A percentile compares a stretch with the other conserved stretches of the same genome.
Conservation (phyloP, 1,284 basidiomycete species). For the Tilletiopsis washingtonensis region DNA sequence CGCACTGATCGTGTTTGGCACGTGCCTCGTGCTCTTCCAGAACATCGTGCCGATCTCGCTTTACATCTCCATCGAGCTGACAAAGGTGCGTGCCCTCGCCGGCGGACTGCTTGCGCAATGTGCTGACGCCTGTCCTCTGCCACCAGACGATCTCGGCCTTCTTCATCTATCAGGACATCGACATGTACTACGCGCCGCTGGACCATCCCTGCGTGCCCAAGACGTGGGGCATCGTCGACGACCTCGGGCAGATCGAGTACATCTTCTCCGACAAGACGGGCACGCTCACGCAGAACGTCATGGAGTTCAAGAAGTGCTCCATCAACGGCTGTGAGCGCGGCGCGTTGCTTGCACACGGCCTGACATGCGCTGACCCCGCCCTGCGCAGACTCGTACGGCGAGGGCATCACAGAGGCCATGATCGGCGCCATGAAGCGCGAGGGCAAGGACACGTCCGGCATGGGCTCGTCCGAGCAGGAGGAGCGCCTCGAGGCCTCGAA, state of each 20-base stretch:
- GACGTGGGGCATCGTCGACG: slow-evolving; percentile 96
- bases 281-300: slow-evolving; percentile 59
- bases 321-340: slow-evolving; percentile 76
- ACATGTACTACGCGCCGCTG: slow-evolving; percentile 82
- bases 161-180: slow-evolving; percentile 88
- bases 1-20: slow-evolving; percentile 73
- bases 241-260: slow-evolving; percentile 95
- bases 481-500: slow-evolving; percentile 61
- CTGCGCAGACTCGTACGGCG: too few species aligned
- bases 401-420: slow-evolving; percentile 90
- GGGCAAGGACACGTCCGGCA: slow-evolving; percentile 57
- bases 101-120: not conserved
- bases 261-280: slow-evolving; percentile 82
- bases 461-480: slow-evolving; percentile 55
- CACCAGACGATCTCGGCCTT: slow-evolving; percentile 82
- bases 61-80: slow-evolving; percentile 95
- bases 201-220: slow-evolving; percentile 87
- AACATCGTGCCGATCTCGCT: slow-evolving; percentile 96
- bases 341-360: slow-evolving; percentile 88
- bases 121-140: not conserved
- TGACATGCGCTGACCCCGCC: slow-evolving; percentile 87
- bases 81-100: slow-evolving; percentile 59
- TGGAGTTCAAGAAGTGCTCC: slow-evolving; percentile 97
- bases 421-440: slow-evolving; percentile 78
- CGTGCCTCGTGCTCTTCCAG: slow-evolving; percentile 77